Evolutionary conservation across 257 asterid species (phyloP).

Genomic region (Ajuga chamaepitys): DNA sequence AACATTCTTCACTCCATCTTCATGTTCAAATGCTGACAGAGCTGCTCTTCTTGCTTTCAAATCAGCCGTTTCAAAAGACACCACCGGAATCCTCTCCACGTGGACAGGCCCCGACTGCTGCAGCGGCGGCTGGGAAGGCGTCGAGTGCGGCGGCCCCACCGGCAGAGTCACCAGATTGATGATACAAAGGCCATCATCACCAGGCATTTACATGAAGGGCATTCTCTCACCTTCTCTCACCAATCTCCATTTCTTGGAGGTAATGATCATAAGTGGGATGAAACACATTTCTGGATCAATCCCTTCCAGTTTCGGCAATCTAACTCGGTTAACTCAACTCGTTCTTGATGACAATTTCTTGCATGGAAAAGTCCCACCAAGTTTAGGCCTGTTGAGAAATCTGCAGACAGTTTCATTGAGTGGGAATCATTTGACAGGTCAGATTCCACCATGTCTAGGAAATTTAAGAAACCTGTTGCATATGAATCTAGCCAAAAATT

Average conservation of each 20-base stretch:
- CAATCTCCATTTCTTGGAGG: conserved; percentile 48
- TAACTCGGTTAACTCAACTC: conserved; percentile 50
- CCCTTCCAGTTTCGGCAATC: conserved; percentile 52
- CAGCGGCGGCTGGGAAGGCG: conserved; percentile 94
- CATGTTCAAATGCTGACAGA: conserved; percentile 52
- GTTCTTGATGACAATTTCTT: conserved; percentile 72
- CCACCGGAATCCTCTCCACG: conserved; percentile 60
- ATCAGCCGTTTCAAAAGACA: conserved; percentile 51
- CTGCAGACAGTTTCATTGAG: conserved; percentile 52
- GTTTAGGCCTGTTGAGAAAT: conserved; percentile 36
- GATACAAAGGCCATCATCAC: conserved; percentile 47
- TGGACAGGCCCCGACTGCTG: conserved; percentile 77
- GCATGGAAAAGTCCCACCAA: conserved; percentile 53
- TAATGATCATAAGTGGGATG: conserved; percentile 75
- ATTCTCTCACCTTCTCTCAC: conserved; percentile 55
- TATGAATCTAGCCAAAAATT: conserved; percentile 46
- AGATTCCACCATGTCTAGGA: conserved; percentile 59
- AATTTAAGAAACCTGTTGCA: conserved; percentile 43
- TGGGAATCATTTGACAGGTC: conserved; percentile 59
- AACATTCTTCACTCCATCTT: conserved; percentile 13
- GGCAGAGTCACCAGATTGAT: conserved; percentile 45
- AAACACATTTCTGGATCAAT: conserved; percentile 41
- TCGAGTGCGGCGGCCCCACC: conserved; percentile 64
- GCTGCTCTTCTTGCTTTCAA: conserved; percentile 78
- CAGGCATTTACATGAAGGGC: conserved; percentile 66